Evolutionary conservation across 2,329 filamentous ascomycete species (phyloP).

Genomic region (Phyllosticta capitalensis): DNA sequence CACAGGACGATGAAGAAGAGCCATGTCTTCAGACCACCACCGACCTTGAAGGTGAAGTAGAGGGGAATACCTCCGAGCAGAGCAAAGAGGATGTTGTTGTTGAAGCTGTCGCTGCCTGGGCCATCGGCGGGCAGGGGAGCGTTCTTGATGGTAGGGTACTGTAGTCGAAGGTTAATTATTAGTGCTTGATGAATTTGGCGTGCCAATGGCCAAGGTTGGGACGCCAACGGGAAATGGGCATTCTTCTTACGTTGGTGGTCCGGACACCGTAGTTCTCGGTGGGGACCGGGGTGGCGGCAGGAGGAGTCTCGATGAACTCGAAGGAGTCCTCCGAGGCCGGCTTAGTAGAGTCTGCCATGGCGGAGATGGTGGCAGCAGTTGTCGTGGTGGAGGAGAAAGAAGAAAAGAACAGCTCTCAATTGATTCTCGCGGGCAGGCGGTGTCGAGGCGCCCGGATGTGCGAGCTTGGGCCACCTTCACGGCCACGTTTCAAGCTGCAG

Average conservation of each 20-base stretch:
- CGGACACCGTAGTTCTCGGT: slow-evolving; percentile 50
- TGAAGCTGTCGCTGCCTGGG: slow-evolving; percentile 76
- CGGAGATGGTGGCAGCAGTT: slow-evolving; percentile 7
- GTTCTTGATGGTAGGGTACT: slow-evolving; percentile 90
- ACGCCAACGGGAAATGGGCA: not conserved
- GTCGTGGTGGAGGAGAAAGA: not conserved
- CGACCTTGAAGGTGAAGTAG: slow-evolving; percentile 73
- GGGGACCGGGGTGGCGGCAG: slow-evolving; percentile 42
- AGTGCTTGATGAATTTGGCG: slow-evolving; percentile 12
- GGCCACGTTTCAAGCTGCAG: slow-evolving; percentile 11
- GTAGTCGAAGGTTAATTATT: slow-evolving; percentile 20
- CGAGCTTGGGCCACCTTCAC: slow-evolving; percentile 4
- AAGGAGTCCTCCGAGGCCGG: slow-evolving; percentile 44
- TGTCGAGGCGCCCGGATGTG: slow-evolving; percentile 4
- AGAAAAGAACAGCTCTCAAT: slow-evolving; percentile 28
- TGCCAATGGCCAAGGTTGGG: slow-evolving; percentile 23
- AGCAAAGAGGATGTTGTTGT: slow-evolving; percentile 65
- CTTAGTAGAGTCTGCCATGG: slow-evolving; percentile 26
- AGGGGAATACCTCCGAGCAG: slow-evolving; percentile 62
- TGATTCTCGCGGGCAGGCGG: not conserved
- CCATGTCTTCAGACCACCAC: slow-evolving; percentile 78
- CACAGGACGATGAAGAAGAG: slow-evolving; percentile 78
- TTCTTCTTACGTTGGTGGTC: slow-evolving; percentile 49
- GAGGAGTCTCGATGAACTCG: slow-evolving; percentile 58
- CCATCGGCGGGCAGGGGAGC: slow-evolving; percentile 85